A percentile compares a stretch with the other conserved stretches of the same genome.
phyloP scores from a whole-genome alignment of 495 filamentous ascomycete genomes.

The Penicillium lividum region DNA sequence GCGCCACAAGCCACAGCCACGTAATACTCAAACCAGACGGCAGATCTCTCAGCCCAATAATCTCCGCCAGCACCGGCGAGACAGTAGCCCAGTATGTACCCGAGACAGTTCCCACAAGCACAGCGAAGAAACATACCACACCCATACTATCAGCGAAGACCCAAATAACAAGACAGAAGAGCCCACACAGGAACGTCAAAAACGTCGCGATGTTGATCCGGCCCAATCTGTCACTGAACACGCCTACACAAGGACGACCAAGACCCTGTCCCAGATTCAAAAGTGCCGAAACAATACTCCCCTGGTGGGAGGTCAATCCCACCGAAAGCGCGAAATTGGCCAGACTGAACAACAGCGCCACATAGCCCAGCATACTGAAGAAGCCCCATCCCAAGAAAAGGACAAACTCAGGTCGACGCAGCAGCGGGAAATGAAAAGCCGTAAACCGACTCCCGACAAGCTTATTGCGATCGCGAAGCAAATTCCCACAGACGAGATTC shows the following conservation, averaged over 20 bases:
- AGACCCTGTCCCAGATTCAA: slow-evolving; percentile 71
- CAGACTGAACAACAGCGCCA: slow-evolving; percentile 74
- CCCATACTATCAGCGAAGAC: slow-evolving; percentile 65
- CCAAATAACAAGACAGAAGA: slow-evolving; percentile 74
- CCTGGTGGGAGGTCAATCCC: slow-evolving; percentile 67
- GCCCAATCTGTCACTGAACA: slow-evolving; percentile 70
- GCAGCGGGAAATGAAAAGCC: slow-evolving; percentile 62
- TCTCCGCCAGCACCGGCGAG: slow-evolving; percentile 73
- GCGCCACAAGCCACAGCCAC: slow-evolving; percentile 73
- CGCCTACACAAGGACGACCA: slow-evolving; percentile 71
- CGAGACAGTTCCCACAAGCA: slow-evolving; percentile 68
- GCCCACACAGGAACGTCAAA: slow-evolving; percentile 63
- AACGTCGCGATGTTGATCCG: slow-evolving; percentile 71
- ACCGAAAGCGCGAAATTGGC: slow-evolving; percentile 69
- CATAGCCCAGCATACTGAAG: slow-evolving; percentile 73
- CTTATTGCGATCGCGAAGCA: slow-evolving; percentile 71
- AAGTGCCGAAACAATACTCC: slow-evolving; percentile 68
- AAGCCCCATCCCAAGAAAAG: slow-evolving; percentile 68
- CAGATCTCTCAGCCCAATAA: slow-evolving; percentile 70
- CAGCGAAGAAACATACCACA: slow-evolving; percentile 67
- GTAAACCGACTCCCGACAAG: slow-evolving; percentile 61
- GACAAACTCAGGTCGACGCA: slow-evolving; percentile 61
- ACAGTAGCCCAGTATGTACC: slow-evolving; percentile 73
- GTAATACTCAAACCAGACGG: slow-evolving; percentile 73
- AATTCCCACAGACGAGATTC: slow-evolving; percentile 60